Evolutionary conservation across 2,329 filamentous ascomycete genomes (phyloP), one percentile per base, ranked within the genome.

Genomic region (Aspergillus eucalypticola): DNA sequence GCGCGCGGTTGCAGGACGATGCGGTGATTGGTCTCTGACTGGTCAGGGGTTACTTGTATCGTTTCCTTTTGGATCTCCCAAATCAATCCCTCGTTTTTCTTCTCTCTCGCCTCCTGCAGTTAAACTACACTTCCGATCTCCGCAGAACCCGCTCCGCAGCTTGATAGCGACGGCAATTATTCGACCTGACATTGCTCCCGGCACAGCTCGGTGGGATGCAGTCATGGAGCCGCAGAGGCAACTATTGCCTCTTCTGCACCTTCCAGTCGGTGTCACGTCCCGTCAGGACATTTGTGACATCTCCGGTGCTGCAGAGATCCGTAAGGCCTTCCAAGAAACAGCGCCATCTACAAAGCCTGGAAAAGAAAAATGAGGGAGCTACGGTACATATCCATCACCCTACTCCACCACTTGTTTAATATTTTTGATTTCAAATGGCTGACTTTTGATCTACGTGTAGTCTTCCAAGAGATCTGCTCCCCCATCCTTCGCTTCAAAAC

Each of bases 161-260:
- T 32, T 27, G 23, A 29, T n/a, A 13, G 25, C 8, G 8, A 29
- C 46, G 46, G 25, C 46, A 6, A 27, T 29, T 7, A 8, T 8
- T 50, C 46, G 25, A 50, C 4, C 2, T 23, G 11, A 19, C 2
- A 21, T 52, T 44, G 35, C 13, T 56, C 51, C 44, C 27, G 27
- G 21, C 32, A 38, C 27, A 48, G 23, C 27, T 48, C 60, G 42
- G 55, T 69, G 71, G 71, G 67, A 81, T 82, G 79, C 76, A 72
- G 71, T 64, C 69, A 72, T 75, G 77, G 68, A 68, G 67, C 57
- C 67, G 66, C 55, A 71, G 63, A 67, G 69, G 71, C 66, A 73
- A 70, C 51, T 68, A 69, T 68, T 81, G 79, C 73, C 71, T 79
- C 39, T 70, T 79, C 64, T 79, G 77, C 69, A 65, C 73, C 29